Percentiles rank a stretch among this genome's conserved stretches.
Evolutionary conservation across 2,329 filamentous ascomycete species (phyloP).

Genomic region (Penicillium sp.): DNA sequence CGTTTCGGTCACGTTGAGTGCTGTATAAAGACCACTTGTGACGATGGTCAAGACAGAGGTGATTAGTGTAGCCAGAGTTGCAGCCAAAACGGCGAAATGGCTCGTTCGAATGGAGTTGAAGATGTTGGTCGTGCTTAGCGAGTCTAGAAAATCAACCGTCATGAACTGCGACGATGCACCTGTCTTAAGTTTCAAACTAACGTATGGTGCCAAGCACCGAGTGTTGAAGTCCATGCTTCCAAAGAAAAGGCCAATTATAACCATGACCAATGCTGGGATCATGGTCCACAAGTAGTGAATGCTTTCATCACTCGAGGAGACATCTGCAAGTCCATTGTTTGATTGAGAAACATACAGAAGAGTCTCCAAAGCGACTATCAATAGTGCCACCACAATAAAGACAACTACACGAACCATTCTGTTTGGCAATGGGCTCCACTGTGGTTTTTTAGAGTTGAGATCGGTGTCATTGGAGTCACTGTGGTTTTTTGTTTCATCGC

Average conservation of each 20-base stretch:
- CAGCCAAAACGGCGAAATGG: conserved; percentile 7
- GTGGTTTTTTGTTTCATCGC: background rate
- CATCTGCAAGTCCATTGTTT: conserved; percentile 4
- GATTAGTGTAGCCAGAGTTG: background rate
- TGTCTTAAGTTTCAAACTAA: background rate
- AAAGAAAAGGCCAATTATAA: background rate
- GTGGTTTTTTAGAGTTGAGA: background rate
- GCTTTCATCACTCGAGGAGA: background rate
- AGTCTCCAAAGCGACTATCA: conserved; percentile 1
- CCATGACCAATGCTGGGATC: conserved; percentile 8
- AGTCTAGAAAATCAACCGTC: conserved; percentile 5
- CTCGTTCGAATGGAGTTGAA: background rate
- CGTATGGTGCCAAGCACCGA: conserved; percentile 10
- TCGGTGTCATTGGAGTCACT: background rate
- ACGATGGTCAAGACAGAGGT: conserved; percentile 8
- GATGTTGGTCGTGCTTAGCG: background rate
- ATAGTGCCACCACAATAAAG: background rate
- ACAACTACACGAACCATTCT: background rate
- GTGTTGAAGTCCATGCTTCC: conserved; percentile 8
- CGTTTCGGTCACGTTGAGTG: background rate
- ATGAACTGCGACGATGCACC: conserved; percentile 6
- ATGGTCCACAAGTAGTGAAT: conserved; percentile 12
- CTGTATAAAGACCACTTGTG: conserved; percentile 9
- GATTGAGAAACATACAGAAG: conserved; percentile 4
- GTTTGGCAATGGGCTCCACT: conserved; percentile 10